phyloP scores from a whole-genome alignment of 1,139 yeast species.

The Taphrina confusa region DNA sequence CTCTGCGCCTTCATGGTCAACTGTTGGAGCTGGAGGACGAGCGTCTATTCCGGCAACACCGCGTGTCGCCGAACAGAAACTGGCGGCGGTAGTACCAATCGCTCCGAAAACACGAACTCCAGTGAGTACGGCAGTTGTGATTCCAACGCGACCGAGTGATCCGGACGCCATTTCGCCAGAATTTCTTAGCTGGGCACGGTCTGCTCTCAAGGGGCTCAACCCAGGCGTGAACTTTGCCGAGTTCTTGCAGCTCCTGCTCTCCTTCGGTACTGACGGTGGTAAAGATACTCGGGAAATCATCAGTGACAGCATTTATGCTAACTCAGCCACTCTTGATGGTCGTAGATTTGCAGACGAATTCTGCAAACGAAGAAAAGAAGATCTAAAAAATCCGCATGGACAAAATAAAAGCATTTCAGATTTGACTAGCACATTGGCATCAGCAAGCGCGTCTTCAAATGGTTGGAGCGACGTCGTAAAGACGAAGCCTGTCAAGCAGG shows the following conservation, averaged over 20 bases:
- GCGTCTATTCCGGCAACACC: constrained; percentile 44
- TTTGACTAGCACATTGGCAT: constrained; percentile 64
- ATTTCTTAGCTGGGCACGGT: constrained; percentile 80
- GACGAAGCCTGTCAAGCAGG: constrained; percentile 37
- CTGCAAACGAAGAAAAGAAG: constrained; percentile 64
- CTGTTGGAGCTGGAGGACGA: constrained; percentile 28
- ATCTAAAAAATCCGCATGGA: constrained; percentile 21
- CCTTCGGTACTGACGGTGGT: constrained; percentile 62
- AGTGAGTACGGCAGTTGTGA: constrained; percentile 4
- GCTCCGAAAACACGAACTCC: constrained; percentile 21
- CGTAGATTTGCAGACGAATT: constrained; percentile 91
- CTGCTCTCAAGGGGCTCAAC: constrained; percentile 69
- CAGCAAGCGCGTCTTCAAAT: constrained; percentile 49
- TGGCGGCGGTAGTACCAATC: constrained; percentile 39
- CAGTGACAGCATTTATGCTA: constrained; percentile 87
- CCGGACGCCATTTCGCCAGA: constrained; percentile 49
- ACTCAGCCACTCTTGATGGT: constrained; percentile 92
- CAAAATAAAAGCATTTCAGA: constrained; percentile 42
- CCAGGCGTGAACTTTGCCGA: constrained; percentile 69
- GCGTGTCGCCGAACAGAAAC: constrained; percentile 43
- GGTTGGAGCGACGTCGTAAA: constrained; percentile 44
- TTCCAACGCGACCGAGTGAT: constrained; percentile 36
- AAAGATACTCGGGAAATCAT: constrained; percentile 79
- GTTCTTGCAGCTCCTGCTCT: constrained; percentile 73
- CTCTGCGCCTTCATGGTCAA: constrained; percentile 29